Percentiles rank a stretch among this genome's conserved stretches.
Conservation (phyloP, 148 eudicot genomes). For the Rhododendron molle region DNA sequence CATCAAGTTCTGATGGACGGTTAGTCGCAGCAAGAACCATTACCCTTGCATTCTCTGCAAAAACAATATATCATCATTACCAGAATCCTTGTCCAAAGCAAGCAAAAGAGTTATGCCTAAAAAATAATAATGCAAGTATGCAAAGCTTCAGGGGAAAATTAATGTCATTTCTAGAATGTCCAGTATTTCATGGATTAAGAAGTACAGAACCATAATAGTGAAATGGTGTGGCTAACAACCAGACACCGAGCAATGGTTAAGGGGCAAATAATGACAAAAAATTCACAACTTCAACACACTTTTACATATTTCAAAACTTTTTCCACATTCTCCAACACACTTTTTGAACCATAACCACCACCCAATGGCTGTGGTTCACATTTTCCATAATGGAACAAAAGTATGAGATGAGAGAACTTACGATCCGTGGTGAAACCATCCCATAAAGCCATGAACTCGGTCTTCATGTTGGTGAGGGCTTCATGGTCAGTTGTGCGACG, state of each 20-base stretch:
- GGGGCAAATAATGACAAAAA: background rate
- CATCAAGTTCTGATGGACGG: conserved; percentile 96
- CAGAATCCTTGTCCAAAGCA: background rate
- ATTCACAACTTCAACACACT: background rate
- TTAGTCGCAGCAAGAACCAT: conserved; percentile 99
- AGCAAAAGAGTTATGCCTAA: background rate
- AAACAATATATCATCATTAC: background rate
- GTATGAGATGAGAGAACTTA: conserved; percentile 26
- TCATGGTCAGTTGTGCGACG: conserved; percentile 80
- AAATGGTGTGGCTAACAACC: background rate
- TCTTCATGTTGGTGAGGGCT: conserved; percentile 82
- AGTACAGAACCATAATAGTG: background rate
- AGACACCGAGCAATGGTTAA: background rate
- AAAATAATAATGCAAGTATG: background rate
- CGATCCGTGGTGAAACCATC: conserved; percentile 95
- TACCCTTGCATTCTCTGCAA: conserved; percentile 80
- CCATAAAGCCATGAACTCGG: conserved; percentile 94
- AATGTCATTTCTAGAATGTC: background rate
- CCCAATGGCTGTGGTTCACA: background rate
- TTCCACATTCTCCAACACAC: background rate
- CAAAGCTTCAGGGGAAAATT: background rate
- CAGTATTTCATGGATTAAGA: background rate
- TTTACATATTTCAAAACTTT: background rate
- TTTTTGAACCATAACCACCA: background rate
- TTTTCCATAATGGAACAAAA: background rate